Base-by-base conservation (phyloP, 768 basidiomycete genomes). In the Hebeloma cylindrosporum region DNA sequence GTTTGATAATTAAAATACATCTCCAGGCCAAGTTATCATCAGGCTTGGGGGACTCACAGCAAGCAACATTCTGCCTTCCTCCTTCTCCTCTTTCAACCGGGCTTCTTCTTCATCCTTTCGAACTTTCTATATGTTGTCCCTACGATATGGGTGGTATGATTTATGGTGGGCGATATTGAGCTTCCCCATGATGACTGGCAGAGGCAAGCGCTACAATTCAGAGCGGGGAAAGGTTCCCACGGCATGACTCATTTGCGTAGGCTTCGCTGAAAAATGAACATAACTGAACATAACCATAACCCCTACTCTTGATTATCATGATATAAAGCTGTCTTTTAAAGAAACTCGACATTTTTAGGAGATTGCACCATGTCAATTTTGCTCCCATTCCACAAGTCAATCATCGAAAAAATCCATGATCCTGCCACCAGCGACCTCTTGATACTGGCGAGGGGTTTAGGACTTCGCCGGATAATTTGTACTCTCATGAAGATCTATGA, bases 401-500 rank as follows among this genome's bases (percentile, higher is more conserved):
- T 88, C 40, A 61, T 88, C 43, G 75, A 85, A 55, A 71, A 77
- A 29, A 78, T 88, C 10, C 82, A 85, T 62, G 85, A 88, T 63
- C 88, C 87, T 26, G 74, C 76, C 8, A 84, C 79, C 6, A 86
- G 73, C 55, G 87, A 89, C 53, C 69, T 90, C 7, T 64, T 89
- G 28, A 63, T 99, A 30, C 69, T 99, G 23, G 94, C 91, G 1
- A 86, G 94, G 23, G 96, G 96, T 0, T 76, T 99, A 2, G 96
- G 96, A 0, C 69, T 98, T 48, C 79, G 94, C 9, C 73, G 83
- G 45, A 75, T 96, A 40, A 61, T 93, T 32, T 93, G 90, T 67
- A 88, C 85, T 0, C 76, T 98, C 29, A 75, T 98, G 70, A 88
- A 94, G 68, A 89, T 95, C 29, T 98, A 95, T 60, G 89, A 93